Evolutionary conservation across 352 stramenopile species (phyloP).

Genomic region (Phytophthora aleatoria): DNA sequence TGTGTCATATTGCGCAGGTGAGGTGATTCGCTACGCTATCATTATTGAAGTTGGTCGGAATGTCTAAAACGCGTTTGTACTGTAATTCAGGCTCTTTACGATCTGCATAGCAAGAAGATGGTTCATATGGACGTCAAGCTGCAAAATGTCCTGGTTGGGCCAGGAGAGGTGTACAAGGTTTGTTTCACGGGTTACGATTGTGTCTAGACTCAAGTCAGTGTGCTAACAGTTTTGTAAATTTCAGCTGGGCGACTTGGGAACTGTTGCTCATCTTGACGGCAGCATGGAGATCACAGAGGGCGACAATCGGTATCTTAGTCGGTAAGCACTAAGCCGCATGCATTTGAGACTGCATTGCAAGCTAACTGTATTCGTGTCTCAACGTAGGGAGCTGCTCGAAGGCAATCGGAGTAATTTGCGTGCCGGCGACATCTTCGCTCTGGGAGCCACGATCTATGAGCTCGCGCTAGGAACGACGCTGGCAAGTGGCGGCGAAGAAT

Average conservation of each 20-base stretch:
- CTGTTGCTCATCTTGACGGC: slow-evolving; percentile 77
- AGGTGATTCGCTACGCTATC: neutral
- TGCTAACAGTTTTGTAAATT: slow-evolving; percentile 3
- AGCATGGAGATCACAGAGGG: slow-evolving; percentile 88
- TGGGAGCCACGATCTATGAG: slow-evolving; percentile 87
- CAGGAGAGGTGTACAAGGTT: slow-evolving; percentile 79
- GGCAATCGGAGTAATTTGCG: slow-evolving; percentile 77
- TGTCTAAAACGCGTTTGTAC: neutral
- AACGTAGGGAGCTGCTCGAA: slow-evolving; percentile 73
- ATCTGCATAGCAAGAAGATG: slow-evolving; percentile 86
- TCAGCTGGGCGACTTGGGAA: slow-evolving; percentile 78
- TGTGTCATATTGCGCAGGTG: slow-evolving; percentile 79
- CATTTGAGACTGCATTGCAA: neutral
- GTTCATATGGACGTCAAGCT: slow-evolving; percentile 91
- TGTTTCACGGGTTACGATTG: slow-evolving; percentile 6
- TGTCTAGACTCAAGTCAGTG: slow-evolving; percentile 1
- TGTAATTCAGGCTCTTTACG: slow-evolving; percentile 57
- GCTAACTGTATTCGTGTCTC: neutral
- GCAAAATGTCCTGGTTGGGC: slow-evolving; percentile 75
- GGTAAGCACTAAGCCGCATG: slow-evolving; percentile 36
- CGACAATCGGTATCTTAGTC: slow-evolving; percentile 87
- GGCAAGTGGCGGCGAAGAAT: slow-evolving; percentile 77
- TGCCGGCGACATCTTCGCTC: slow-evolving; percentile 83
- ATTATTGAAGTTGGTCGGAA: neutral
- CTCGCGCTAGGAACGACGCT: slow-evolving; percentile 72